A percentile compares a stretch with the other conserved stretches of the same genome.
These are phyloP conservation scores for Pyrenochaeta sp. DNA, from an alignment of 2,329 filamentous ascomycete species.

Conservation along the genomic window DNA sequence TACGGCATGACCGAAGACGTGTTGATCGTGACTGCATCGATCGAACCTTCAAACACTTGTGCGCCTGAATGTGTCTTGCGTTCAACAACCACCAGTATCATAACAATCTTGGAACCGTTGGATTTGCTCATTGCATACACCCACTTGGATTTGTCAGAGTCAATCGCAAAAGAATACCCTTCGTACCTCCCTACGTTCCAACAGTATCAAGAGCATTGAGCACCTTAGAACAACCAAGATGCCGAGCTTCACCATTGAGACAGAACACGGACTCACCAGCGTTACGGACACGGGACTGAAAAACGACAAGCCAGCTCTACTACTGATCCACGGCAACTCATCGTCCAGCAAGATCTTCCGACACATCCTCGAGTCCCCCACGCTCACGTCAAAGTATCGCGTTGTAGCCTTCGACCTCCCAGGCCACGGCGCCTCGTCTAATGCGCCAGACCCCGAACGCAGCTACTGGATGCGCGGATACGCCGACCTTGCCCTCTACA, in stretches of 20 bases:
- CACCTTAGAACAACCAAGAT: background rate
- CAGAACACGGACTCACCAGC: conserved; percentile 31
- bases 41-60: too few relatives aligned
- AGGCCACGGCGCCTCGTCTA: conserved; percentile 42
- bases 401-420: conserved; percentile 45
- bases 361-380: conserved; percentile 28
- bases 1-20: too few relatives aligned
- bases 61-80: too few relatives aligned
- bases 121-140: too few relatives aligned
- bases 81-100: too few relatives aligned
- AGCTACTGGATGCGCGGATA: conserved; percentile 43
- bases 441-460: conserved; percentile 32
- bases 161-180: too few relatives aligned
- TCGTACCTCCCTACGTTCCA: too few relatives aligned
- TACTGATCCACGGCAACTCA: conserved; percentile 45
- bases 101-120: too few relatives aligned
- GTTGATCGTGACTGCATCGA: too few relatives aligned
- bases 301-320: conserved; percentile 27
- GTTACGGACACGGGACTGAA: conserved; percentile 30
- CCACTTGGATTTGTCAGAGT: too few relatives aligned
- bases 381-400: conserved; percentile 21
- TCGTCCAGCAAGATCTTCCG: conserved; percentile 37
- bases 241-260: conserved; percentile 28
- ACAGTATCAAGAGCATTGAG: too few relatives aligned
- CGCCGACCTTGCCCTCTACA: conserved; percentile 38